Evolutionary conservation across 257 asterid genomes (phyloP).

Genomic region (Solanum virginianum): DNA sequence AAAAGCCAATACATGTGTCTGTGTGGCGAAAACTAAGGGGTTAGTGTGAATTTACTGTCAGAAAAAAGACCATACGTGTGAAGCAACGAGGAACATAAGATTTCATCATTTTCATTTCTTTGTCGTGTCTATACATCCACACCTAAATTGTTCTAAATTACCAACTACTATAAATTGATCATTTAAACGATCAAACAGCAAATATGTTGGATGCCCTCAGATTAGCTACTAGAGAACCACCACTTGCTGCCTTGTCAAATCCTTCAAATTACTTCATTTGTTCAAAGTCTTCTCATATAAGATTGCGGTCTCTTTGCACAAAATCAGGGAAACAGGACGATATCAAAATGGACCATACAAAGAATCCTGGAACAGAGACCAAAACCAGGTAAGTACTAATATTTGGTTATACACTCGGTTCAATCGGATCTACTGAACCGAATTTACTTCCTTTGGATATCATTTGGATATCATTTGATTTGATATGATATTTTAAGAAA

Average conservation of each 20-base stretch:
- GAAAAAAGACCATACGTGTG: conserved; percentile 9
- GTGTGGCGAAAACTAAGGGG: neutral
- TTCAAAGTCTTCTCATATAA: neutral
- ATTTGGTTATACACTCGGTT: neutral
- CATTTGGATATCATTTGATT: too few species aligned
- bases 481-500: too few species aligned
- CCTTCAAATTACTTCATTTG: neutral
- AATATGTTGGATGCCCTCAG: neutral
- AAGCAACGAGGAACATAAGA: neutral
- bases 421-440: too few species aligned
- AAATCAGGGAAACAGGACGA: neutral
- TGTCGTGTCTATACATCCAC: too few species aligned
- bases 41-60: neutral
- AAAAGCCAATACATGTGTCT: neutral
- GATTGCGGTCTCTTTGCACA: neutral
- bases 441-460: too few species aligned
- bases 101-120: too few species aligned
- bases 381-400: neutral
- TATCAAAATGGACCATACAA: neutral
- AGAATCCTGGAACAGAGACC: neutral
- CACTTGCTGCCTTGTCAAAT: neutral
- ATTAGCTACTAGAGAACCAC: neutral
- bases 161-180: neutral
- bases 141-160: too few species aligned
- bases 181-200: neutral